Base-by-base conservation (phyloP, 768 basidiomycete genomes). In the Roridomyces roridus region DNA sequence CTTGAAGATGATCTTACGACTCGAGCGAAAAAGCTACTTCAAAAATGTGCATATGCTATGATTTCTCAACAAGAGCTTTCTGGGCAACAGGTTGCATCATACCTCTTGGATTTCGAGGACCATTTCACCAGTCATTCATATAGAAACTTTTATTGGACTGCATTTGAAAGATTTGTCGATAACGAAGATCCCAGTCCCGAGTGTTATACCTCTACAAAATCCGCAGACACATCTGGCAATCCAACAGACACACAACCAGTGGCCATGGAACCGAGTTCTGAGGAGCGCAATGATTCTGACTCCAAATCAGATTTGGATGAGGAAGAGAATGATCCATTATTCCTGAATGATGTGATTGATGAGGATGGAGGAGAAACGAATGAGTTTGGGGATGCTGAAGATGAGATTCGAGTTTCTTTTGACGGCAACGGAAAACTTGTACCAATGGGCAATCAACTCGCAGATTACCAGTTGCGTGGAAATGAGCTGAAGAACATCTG, bases 51-150 rank as follows among this genome's bases (percentile, higher is more conserved):
- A 9, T 65, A 70, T 54, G 44, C 64, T 7, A 52, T 52, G 51
- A 52, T 44, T 44, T 35, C 42, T 12, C 51, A 52, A 20, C 64
- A 68, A 34, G 72, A 72, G 49, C 14, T 72, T 6, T 67, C 68
- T 17, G 64, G 45, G 2, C 72, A 67, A 39, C 69, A 72, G 47
- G 67, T 72, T 2, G 60, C 53, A 4, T 64, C 59, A 0, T 69
- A 71, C 45, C 49, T 71, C 0, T 35, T 67, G 28, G 70, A 66
- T 18, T 59, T 54, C 4, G 70, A 68, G 21, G 68, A 73, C 39
- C 67, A 70, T 18, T 74, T 66, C 37, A 69, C 69, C 3, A 70
- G 63, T 40, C 70, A 72, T 37, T 9, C 45, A 6, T 74, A 60
- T 44, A 23, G 36, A 0, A 60, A 63, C n/a, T 49, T 74, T 21